Evolutionary conservation across 169 alveolate species (phyloP).

Genomic region (Plasmodium inui): DNA sequence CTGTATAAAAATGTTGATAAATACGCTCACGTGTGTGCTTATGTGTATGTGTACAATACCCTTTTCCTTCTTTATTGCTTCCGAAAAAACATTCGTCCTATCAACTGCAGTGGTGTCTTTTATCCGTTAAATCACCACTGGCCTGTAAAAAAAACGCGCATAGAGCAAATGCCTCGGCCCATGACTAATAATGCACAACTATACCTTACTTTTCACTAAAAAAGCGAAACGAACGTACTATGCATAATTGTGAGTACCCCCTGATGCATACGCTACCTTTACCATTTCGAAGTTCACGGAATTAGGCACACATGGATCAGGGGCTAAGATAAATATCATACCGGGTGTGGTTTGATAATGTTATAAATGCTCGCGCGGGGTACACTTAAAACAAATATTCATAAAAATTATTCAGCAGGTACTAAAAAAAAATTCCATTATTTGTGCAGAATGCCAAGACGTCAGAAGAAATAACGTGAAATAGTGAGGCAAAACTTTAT

Average conservation of each 20-base stretch:
- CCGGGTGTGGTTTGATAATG: not conserved
- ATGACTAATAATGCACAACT: not conserved
- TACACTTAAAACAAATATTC: not conserved
- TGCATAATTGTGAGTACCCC: not conserved
- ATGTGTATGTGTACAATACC: not conserved
- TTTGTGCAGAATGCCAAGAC: not conserved
- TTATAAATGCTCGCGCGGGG: not conserved
- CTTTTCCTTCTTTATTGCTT: slow-evolving; percentile 3
- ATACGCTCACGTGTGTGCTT: not conserved
- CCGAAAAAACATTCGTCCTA: not conserved
- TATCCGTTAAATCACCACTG: not conserved
- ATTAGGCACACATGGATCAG: not conserved
- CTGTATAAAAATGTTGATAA: slow-evolving; percentile 1
- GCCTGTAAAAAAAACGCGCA: not conserved
- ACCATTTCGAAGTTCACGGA: not conserved
- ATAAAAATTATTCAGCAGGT: not conserved
- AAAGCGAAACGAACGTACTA: not conserved
- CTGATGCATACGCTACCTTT: not conserved
- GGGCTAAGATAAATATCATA: not conserved
- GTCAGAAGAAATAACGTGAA: not conserved
- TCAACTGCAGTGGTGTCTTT: slow-evolving; percentile 1
- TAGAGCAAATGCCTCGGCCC: not conserved
- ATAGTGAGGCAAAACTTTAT: not conserved
- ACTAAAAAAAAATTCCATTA: not conserved
- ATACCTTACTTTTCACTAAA: not conserved